These are phyloP conservation scores for Coniferiporia weirii DNA, from an alignment of 1,284 basidiomycete species.

Conservation along the genomic window DNA sequence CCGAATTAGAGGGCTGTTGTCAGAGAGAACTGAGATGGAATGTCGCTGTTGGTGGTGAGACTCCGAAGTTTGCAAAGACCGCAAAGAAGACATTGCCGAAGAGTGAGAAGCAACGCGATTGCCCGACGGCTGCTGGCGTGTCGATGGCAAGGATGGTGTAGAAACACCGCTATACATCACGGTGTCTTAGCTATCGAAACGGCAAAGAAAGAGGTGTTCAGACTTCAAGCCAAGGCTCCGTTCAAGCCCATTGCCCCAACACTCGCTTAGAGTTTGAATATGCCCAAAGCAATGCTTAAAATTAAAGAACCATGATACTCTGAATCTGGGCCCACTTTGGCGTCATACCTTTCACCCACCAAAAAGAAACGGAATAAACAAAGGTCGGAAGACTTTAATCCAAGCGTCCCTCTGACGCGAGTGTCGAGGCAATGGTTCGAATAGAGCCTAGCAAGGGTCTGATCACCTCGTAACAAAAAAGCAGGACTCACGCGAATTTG, in stretches of 20 bases:
- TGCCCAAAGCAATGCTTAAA: neutral
- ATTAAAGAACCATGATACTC: too few species aligned
- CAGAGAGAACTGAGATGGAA: neutral
- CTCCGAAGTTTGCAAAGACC: neutral
- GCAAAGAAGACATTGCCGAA: neutral
- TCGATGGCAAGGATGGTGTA: neutral
- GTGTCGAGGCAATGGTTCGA: neutral
- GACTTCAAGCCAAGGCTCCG: neutral
- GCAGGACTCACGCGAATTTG: constrained; percentile 47
- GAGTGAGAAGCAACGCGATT: constrained; percentile 15
- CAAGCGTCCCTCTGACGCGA: neutral
- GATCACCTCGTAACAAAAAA: neutral
- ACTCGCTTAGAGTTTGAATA: constrained; percentile 4
- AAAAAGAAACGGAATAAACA: constrained; percentile 10
- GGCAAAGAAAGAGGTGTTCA: neutral
- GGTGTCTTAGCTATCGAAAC: neutral
- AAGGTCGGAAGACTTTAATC: neutral
- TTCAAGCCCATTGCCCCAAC: neutral
- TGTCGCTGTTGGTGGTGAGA: constrained; percentile 9
- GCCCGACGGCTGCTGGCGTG: constrained; percentile 2
- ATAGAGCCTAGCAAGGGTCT: neutral
- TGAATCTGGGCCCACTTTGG: neutral
- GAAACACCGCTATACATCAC: neutral
- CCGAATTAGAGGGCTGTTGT: constrained; percentile 1
- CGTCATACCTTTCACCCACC: neutral